phyloP scores from a whole-genome alignment of 225 moss, liverwort and hornwort species.

The Lunularia cruciata region DNA sequence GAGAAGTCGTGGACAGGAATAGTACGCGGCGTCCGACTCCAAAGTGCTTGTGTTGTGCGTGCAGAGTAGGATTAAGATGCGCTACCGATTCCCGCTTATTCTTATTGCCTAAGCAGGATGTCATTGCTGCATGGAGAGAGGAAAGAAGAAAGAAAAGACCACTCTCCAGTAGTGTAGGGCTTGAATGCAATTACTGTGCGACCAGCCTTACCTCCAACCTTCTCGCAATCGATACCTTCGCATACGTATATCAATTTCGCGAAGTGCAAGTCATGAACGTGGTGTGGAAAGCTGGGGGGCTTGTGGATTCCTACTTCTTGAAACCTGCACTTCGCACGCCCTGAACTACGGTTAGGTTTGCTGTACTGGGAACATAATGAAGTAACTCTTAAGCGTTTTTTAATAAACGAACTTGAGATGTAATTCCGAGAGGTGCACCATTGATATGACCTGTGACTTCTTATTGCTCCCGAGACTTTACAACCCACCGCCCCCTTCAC shows the following conservation, averaged over 20 bases:
- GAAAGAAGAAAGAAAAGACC: not conserved
- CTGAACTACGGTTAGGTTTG: not conserved
- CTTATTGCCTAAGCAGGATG: not conserved
- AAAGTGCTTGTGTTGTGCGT: not conserved
- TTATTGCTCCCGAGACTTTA: not conserved
- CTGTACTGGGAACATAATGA: not conserved
- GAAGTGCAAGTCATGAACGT: not conserved
- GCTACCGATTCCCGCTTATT: not conserved
- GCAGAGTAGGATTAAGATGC: not conserved
- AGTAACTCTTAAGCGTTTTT: no score
- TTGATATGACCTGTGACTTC: not conserved
- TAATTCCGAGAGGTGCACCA: no score
- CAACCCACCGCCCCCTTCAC: not conserved
- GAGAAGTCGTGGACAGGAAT: constrained; percentile 4
- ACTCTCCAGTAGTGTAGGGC: not conserved
- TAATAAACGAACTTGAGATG: no score
- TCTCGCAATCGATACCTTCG: no score
- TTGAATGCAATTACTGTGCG: no score
- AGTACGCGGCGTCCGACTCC: not conserved
- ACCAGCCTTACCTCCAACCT: no score
- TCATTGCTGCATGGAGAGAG: not conserved
- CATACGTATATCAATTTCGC: no score
- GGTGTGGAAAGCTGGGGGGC: not conserved
- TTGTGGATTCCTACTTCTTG: not conserved
- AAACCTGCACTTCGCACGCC: not conserved